Percentiles rank a stretch among this genome's conserved stretches.
These are phyloP conservation scores for Lepidium aucheri DNA, from an alignment of 345 rosid species.

Conservation along the genomic window DNA sequence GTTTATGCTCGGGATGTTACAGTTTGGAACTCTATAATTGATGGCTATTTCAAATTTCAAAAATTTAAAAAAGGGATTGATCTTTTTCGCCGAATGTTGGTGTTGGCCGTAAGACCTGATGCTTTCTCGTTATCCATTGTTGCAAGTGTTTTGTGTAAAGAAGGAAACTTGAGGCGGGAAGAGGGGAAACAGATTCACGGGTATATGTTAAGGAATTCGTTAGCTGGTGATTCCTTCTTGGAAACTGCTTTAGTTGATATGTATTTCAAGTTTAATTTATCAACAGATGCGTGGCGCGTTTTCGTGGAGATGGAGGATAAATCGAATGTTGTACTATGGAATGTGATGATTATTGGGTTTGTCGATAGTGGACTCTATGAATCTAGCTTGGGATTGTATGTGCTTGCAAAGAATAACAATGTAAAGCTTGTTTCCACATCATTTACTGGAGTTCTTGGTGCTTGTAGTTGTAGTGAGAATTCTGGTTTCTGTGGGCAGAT, in stretches of 20 bases:
- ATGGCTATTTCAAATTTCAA: slow-evolving; percentile 50
- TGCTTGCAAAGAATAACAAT: slow-evolving; percentile 39
- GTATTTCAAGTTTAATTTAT: slow-evolving; percentile 40
- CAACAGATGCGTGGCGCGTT: slow-evolving; percentile 39
- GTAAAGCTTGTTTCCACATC: slow-evolving; percentile 47
- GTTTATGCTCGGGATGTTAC: slow-evolving; percentile 37
- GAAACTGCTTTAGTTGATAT: slow-evolving; percentile 52
- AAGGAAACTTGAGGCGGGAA: slow-evolving; percentile 25
- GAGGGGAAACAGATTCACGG: slow-evolving; percentile 61
- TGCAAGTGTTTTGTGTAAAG: slow-evolving; percentile 37
- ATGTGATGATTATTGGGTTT: slow-evolving; percentile 70
- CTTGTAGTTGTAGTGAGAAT: slow-evolving; percentile 42
- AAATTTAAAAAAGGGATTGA: slow-evolving; percentile 33
- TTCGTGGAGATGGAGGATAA: slow-evolving; percentile 41
- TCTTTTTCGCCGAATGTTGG: slow-evolving; percentile 50
- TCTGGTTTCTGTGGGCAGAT: slow-evolving; percentile 48
- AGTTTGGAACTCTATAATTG: slow-evolving; percentile 63
- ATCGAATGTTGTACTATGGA: slow-evolving; percentile 61
- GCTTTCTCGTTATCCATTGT: slow-evolving; percentile 53
- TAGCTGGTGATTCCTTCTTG: slow-evolving; percentile 43
- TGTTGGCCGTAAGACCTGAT: slow-evolving; percentile 51
- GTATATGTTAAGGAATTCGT: slow-evolving; percentile 37
- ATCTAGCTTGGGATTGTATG: slow-evolving; percentile 49
- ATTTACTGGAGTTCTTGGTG: slow-evolving; percentile 41
- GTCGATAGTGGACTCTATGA: slow-evolving; percentile 43